Conservation (phyloP, 108 stramenopile species). For the Discostella pseudostelligera region DNA sequence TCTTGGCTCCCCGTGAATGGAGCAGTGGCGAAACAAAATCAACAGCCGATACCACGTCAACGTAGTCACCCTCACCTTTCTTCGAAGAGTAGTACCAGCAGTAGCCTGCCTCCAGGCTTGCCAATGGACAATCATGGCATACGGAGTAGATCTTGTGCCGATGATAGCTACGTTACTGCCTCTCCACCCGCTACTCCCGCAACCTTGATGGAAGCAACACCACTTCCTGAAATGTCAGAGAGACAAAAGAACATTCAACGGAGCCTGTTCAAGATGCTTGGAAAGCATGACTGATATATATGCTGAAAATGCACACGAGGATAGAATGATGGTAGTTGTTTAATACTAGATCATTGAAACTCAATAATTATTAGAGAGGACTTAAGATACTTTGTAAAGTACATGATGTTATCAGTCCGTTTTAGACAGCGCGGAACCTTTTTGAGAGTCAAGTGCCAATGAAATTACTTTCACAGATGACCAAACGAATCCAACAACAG, state of each 20-base stretch:
- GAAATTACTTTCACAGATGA: conserved; percentile 32
- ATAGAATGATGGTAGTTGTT: too few species aligned
- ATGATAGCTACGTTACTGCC: neutral
- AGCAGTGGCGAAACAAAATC: neutral
- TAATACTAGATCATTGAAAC: too few species aligned
- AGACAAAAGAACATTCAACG: conserved; percentile 40
- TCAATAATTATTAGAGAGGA: too few species aligned
- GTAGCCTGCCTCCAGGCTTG: neutral
- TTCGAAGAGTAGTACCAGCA: neutral
- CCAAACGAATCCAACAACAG: conserved; percentile 26
- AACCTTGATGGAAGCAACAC: conserved; percentile 14
- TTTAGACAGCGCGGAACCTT: conserved; percentile 30
- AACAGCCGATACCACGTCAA: neutral
- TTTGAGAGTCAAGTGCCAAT: conserved; percentile 38
- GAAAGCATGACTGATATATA: conserved; percentile 21
- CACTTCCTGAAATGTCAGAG: conserved; percentile 35
- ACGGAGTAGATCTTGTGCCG: neutral
- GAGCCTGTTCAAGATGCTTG: conserved; percentile 42
- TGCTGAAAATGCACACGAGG: too few species aligned
- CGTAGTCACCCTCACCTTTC: neutral
- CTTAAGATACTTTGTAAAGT: too few species aligned
- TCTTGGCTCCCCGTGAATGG: conserved; percentile 23
- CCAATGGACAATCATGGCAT: neutral
- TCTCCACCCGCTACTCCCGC: conserved; percentile 1
- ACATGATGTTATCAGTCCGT: conserved; percentile 22